Conservation (phyloP, 257 asterid genomes). For the Knoxia roxburghii region DNA sequence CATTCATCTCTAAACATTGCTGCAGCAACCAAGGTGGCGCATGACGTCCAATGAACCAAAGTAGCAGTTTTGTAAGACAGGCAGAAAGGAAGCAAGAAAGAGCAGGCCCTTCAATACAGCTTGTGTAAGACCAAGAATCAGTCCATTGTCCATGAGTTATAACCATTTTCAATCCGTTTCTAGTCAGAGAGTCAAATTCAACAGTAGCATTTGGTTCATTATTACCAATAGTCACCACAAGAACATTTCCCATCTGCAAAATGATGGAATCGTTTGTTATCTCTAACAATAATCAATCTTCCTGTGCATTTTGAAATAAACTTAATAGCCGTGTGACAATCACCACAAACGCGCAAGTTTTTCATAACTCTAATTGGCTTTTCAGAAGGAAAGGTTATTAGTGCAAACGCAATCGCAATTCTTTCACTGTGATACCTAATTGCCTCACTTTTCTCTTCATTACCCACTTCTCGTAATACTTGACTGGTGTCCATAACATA, state of each 20-base stretch:
- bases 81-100: background rate
- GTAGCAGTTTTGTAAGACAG: background rate
- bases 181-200: background rate
- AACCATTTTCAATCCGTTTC: no score
- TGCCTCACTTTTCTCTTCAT: constrained; percentile 51
- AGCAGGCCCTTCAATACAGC: background rate
- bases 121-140: background rate
- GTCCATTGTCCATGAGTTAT: background rate
- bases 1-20: no score
- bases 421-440: constrained; percentile 83
- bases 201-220: background rate
- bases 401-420: constrained; percentile 81
- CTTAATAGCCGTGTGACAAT: constrained; percentile 81
- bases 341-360: constrained; percentile 77
- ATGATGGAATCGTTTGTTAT: constrained; percentile 74
- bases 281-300: constrained; percentile 64
- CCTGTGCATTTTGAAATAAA: constrained; percentile 57
- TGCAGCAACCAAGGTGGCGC: no score
- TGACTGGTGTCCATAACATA: constrained; percentile 59
- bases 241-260: constrained; percentile 71
- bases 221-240: constrained; percentile 83
- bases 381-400: constrained; percentile 48
- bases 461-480: constrained; percentile 55
- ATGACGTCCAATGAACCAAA: background rate
- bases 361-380: constrained; percentile 78